phyloP scores from a whole-genome alignment of 2,329 filamentous ascomycete genomes.

The Aspergillus sp. region DNA sequence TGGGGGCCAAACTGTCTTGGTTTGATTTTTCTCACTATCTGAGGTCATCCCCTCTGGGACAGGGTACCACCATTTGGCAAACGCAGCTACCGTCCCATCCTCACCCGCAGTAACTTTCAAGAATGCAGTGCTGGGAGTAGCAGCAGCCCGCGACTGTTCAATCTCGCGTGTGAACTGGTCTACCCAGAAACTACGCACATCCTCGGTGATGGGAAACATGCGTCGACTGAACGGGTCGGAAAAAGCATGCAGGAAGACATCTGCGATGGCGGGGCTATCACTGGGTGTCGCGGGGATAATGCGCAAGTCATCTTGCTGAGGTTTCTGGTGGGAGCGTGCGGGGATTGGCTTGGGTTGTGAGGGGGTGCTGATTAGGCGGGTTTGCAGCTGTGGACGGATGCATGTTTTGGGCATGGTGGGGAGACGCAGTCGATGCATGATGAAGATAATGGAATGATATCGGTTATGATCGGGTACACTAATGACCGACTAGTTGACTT shows the following conservation, averaged over 20 bases:
- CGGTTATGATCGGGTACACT: background rate
- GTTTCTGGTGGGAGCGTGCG: background rate
- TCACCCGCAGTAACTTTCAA: constrained; percentile 8
- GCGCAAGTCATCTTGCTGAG: background rate
- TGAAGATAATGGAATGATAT: background rate
- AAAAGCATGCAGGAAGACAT: constrained; percentile 9
- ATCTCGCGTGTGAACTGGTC: background rate
- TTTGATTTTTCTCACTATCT: background rate
- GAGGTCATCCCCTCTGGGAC: background rate
- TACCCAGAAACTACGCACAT: constrained; percentile 6
- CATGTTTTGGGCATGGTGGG: background rate
- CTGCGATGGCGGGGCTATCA: background rate
- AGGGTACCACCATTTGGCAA: constrained; percentile 11
- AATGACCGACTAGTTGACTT: background rate
- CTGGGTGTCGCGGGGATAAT: background rate
- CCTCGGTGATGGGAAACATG: constrained; percentile 9
- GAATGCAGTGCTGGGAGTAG: background rate
- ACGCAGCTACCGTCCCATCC: constrained; percentile 1
- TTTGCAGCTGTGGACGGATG: background rate
- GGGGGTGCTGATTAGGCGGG: background rate
- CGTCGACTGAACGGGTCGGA: constrained; percentile 11
- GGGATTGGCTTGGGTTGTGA: background rate
- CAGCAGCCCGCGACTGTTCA: background rate
- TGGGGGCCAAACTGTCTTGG: constrained; percentile 3
- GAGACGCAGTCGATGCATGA: background rate